phyloP scores from a whole-genome alignment of 306 rosid genomes.

The Pyrus communis region DNA sequence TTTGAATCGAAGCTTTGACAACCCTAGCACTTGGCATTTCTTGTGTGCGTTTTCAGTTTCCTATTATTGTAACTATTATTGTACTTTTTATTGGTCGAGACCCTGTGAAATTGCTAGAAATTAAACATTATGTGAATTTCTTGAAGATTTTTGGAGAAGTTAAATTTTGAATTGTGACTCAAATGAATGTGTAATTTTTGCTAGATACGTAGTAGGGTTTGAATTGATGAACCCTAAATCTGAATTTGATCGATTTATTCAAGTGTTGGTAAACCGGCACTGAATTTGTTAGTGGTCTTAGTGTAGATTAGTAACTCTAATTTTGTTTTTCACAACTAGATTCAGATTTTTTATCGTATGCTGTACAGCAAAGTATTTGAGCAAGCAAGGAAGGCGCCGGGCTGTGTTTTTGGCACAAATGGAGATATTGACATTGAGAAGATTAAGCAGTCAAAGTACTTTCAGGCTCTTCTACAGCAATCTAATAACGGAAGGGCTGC shows the following conservation, averaged over 20 bases:
- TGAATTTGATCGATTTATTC: not conserved
- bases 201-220: not conserved
- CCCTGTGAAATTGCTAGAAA: not conserved
- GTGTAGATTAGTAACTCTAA: not conserved
- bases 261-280: not conserved
- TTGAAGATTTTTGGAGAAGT: not conserved
- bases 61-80: too few relatives aligned
- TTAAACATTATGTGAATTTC: not conserved
- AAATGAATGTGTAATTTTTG: not conserved
- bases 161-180: not conserved
- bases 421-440: slow-evolving; percentile 66
- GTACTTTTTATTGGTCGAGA: not conserved
- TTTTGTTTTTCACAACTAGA: not conserved
- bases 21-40: not conserved
- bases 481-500: slow-evolving; percentile 30
- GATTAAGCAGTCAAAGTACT: slow-evolving; percentile 73
- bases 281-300: not conserved
- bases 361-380: slow-evolving; percentile 68
- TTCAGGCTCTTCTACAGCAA: slow-evolving; percentile 48
- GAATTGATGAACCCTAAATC: not conserved
- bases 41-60: not conserved
- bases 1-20: not conserved
- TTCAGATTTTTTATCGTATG: not conserved
- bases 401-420: slow-evolving; percentile 38
- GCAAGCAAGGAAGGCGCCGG: slow-evolving; percentile 62